Evolutionary conservation across 768 basidiomycete species (phyloP), one percentile per base, ranked within the genome.

Genomic region (Pilatotrama ljubarskyi): DNA sequence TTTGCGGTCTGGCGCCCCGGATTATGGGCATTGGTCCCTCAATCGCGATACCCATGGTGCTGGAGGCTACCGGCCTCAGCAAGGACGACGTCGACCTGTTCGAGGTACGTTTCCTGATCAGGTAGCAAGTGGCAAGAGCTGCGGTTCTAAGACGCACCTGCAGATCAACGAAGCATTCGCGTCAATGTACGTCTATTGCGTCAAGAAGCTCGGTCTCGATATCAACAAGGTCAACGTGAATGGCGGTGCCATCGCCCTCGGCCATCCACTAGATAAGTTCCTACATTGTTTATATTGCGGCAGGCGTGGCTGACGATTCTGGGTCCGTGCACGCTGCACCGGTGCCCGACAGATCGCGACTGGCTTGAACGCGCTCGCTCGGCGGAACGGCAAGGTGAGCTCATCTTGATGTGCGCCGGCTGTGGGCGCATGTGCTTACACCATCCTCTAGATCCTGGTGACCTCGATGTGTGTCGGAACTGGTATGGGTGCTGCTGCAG

Each of bases 121-220:
- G 8, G 32, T 40, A 6, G 38, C 3, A 14, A 40, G 38, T 14
- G 38, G n/a, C 38, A 40, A 3, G 3, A 5, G 5, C 38, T 3
- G 13, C 38, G 38, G 38, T 14, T n/a, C n/a, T 40, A 40, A 40
- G 13, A 14, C 29, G 35, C 18, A 18, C 36, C 25, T 22, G 44
- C 10, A 93, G 90, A 88, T 96, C 72, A 96, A 96, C 68, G 93
- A 95, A 68, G 93, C 93, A 0, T 95, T 95, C 66, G 91, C 92
- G 10, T 91, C 90, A 0, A 90, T 90, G 75, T 90, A 82, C 58
- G 82, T 89, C 0, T 92, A 95, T 69, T 83, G 82, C 50, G 73
- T 91, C 36, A 85, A 86, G 63, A 70, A 81, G 58, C 83, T 95
- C 17, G 80, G 78, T 13, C 76, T 95, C 24, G 78, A 84, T 59